These are phyloP conservation scores for Blastocystis sp. DNA, from an alignment of 352 stramenopile genomes.

Conservation along the genomic window DNA sequence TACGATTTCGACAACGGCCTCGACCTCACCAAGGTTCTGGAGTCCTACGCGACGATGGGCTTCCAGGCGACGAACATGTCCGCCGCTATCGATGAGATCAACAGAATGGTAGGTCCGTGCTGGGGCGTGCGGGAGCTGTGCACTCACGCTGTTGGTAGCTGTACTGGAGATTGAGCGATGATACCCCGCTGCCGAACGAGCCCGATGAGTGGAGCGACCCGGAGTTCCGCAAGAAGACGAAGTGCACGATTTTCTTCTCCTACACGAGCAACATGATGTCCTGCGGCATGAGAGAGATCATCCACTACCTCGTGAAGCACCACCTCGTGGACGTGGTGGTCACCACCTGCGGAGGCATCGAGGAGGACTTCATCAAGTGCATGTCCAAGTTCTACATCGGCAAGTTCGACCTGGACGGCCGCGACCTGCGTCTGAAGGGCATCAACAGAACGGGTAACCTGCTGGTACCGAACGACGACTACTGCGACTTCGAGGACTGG, in stretches of 20 bases:
- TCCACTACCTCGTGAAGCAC: conserved; percentile 94
- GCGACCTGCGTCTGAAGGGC: conserved; percentile 86
- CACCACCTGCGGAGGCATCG: conserved; percentile 83
- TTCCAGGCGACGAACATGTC: conserved; percentile 94
- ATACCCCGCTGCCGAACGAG: conserved; percentile 84
- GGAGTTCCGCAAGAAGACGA: conserved; percentile 79
- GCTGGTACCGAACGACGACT: conserved; percentile 99
- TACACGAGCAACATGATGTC: conserved; percentile 99
- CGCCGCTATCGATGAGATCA: conserved; percentile 93
- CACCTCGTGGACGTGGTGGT: conserved; percentile 97
- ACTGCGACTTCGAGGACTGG: conserved; percentile 96
- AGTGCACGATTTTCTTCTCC: conserved; percentile 96
- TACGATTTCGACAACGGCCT: conserved; percentile 87
- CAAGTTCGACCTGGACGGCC: conserved; percentile 88
- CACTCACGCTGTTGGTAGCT: conserved; percentile 74
- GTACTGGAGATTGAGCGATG: conserved; percentile 91
- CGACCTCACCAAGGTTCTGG: conserved; percentile 82
- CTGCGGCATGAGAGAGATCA: conserved; percentile 91
- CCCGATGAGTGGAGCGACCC: conserved; percentile 84
- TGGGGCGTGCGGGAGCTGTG: background rate
- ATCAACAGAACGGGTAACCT: conserved; percentile 99
- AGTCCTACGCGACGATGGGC: conserved; percentile 81
- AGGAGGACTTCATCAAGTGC: conserved; percentile 99
- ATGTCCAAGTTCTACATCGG: conserved; percentile 95
- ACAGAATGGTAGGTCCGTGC: conserved; percentile 84